These are phyloP conservation scores for Wickerhamomyces sp. DNA, from an alignment of 1,139 yeast species.

Conservation along the genomic window DNA sequence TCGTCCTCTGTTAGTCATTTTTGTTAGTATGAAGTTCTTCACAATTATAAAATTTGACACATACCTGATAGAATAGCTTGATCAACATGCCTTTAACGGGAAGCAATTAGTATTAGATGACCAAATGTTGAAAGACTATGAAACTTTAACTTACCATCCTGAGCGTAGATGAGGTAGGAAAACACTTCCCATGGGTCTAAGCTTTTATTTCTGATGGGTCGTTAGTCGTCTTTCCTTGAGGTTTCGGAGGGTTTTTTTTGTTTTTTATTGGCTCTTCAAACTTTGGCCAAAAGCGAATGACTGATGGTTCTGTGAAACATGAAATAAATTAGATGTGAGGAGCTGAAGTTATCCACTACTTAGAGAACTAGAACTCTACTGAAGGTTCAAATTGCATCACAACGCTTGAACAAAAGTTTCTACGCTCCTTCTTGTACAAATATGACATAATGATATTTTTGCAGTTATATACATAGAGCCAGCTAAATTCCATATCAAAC, in stretches of 20 bases:
- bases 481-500: not conserved
- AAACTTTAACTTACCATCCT: conserved; percentile 47
- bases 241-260: not conserved
- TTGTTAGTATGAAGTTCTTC: conserved; percentile 1
- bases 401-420: too few relatives aligned
- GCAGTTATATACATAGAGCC: not conserved
- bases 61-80: conserved; percentile 67
- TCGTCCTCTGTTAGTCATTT: conserved; percentile 58
- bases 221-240: not conserved
- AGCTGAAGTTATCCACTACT: too few relatives aligned
- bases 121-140: not conserved
- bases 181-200: conserved; percentile 67
- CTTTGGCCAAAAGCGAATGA: too few relatives aligned
- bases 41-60: not conserved
- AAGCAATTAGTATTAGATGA: conserved; percentile 2
- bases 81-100: conserved; percentile 75
- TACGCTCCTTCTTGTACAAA: too few relatives aligned
- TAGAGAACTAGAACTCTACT: too few relatives aligned
- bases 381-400: too few relatives aligned
- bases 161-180: conserved; percentile 82
- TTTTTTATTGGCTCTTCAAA: not conserved
- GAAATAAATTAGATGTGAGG: too few relatives aligned
- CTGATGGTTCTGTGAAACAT: too few relatives aligned
- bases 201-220: not conserved
- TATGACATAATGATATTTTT: not conserved